phyloP scores from a whole-genome alignment of 2,329 filamentous ascomycete species.

The Pseudogymnoascus sp. region DNA sequence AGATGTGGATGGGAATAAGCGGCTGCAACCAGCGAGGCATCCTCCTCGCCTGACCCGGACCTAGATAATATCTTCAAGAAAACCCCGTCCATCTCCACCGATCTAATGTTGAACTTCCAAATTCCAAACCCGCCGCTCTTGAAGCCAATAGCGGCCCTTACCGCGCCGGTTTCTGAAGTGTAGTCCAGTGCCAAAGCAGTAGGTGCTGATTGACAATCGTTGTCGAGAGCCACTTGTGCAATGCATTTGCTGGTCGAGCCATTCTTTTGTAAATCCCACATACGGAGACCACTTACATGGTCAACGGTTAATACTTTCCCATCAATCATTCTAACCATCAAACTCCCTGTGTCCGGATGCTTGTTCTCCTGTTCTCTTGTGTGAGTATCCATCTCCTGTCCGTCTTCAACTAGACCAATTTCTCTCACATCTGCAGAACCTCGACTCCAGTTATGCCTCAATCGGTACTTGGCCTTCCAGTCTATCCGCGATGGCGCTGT shows the following conservation, averaged over 20 bases:
- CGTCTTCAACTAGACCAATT: conserved; percentile 47
- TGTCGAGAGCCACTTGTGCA: background rate
- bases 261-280: conserved; percentile 64
- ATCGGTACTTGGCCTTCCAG: conserved; percentile 84
- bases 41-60: conserved; percentile 20
- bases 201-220: background rate
- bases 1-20: conserved; percentile 69
- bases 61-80: conserved; percentile 15
- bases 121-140: conserved; percentile 61
- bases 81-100: conserved; percentile 19
- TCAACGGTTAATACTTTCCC: conserved; percentile 75
- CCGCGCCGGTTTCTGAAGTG: conserved; percentile 30
- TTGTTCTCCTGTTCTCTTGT: conserved; percentile 27
- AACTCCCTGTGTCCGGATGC: conserved; percentile 38
- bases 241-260: conserved; percentile 45
- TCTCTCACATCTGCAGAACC: conserved; percentile 76
- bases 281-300: conserved; percentile 57
- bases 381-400: conserved; percentile 19
- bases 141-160: conserved; percentile 63
- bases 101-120: conserved; percentile 48
- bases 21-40: conserved; percentile 51
- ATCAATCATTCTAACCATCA: conserved; percentile 69
- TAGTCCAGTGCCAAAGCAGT: conserved; percentile 13
- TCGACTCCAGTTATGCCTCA: conserved; percentile 83
- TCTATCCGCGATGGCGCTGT: conserved; percentile 38